Evolutionary conservation across 768 basidiomycete genomes (phyloP).

Genomic region (Mycena vitilis): DNA sequence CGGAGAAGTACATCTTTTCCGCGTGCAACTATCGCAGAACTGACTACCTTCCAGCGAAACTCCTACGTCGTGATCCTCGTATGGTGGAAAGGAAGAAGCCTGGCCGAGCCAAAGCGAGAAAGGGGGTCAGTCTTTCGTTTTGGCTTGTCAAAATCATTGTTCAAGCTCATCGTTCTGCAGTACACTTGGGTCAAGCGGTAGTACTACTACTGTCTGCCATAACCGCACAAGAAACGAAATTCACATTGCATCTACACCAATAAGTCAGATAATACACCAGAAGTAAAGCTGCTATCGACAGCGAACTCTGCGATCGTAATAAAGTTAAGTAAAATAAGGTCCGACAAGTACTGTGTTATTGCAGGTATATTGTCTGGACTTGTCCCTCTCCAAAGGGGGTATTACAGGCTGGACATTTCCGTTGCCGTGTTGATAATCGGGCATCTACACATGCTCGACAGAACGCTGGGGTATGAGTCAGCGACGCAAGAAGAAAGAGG

Average conservation of each 20-base stretch:
- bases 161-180: conserved; percentile 52
- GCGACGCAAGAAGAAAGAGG: conserved; percentile 4
- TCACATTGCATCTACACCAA: conserved; percentile 33
- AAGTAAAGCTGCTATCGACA: conserved; percentile 12
- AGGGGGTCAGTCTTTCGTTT: conserved; percentile 70
- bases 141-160: conserved; percentile 18
- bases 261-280: conserved; percentile 35
- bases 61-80: conserved; percentile 91
- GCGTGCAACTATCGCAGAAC: conserved; percentile 19
- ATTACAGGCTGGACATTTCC: conserved; percentile 94
- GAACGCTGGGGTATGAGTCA: conserved; percentile 62
- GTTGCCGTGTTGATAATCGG: conserved; percentile 89
- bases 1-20: conserved; percentile 69
- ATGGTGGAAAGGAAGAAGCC: conserved; percentile 99
- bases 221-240: conserved; percentile 15
- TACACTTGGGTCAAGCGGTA: conserved; percentile 98
- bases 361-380: conserved; percentile 65
- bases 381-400: conserved; percentile 85
- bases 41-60: conserved; percentile 68
- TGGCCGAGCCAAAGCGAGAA: conserved; percentile 90
- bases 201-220: conserved; percentile 29
- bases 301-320: conserved; percentile 30
- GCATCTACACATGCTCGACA: conserved; percentile 87
- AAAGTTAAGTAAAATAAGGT: conserved; percentile 25
- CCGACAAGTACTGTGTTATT: conserved; percentile 42